Evolutionary conservation across 768 basidiomycete genomes (phyloP).

Genomic region (Naematelia aurantialba): DNA sequence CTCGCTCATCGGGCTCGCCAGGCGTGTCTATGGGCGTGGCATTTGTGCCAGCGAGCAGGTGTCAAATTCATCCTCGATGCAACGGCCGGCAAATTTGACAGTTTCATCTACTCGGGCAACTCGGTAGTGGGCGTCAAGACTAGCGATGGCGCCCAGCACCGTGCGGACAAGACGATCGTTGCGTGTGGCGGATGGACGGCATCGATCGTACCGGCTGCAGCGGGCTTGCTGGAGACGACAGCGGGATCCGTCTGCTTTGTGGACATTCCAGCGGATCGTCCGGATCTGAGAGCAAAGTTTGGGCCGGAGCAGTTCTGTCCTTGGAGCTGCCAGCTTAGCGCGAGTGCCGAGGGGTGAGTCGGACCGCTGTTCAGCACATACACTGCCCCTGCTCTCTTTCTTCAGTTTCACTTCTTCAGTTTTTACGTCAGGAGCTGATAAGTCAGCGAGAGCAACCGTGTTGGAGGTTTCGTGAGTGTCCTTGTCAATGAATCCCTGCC

Average conservation of each 20-base stretch:
- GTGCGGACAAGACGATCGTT: slow-evolving; percentile 12
- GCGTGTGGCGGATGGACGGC: slow-evolving; percentile 23
- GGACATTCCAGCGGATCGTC: slow-evolving; percentile 10
- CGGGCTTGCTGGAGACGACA: slow-evolving; percentile 15
- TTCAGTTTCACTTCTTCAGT: too few relatives aligned
- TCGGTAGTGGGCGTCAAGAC: slow-evolving; percentile 11
- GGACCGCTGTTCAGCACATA: too few relatives aligned
- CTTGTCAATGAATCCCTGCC: not conserved
- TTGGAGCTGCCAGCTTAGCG: slow-evolving; percentile 4
- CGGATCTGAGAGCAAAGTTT: slow-evolving; percentile 7
- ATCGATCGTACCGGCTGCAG: slow-evolving; percentile 11
- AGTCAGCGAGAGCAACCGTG: not conserved
- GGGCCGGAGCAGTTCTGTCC: slow-evolving; percentile 10
- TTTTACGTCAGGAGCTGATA: too few relatives aligned
- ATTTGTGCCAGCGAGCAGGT: slow-evolving; percentile 10
- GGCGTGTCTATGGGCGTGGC: slow-evolving; percentile 14
- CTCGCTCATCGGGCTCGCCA: not conserved
- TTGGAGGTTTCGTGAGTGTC: not conserved
- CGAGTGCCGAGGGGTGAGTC: not conserved
- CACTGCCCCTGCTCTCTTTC: too few relatives aligned
- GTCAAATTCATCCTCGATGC: slow-evolving; percentile 18
- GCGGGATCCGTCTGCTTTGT: slow-evolving; percentile 11
- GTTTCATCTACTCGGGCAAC: slow-evolving; percentile 4
- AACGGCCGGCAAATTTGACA: slow-evolving; percentile 6
- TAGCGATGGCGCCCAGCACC: slow-evolving; percentile 10